A percentile compares a stretch with the other conserved stretches of the same genome.
These are phyloP conservation scores for Penicillium subrubescens DNA, from an alignment of 495 filamentous ascomycete species.

Conservation along the genomic window DNA sequence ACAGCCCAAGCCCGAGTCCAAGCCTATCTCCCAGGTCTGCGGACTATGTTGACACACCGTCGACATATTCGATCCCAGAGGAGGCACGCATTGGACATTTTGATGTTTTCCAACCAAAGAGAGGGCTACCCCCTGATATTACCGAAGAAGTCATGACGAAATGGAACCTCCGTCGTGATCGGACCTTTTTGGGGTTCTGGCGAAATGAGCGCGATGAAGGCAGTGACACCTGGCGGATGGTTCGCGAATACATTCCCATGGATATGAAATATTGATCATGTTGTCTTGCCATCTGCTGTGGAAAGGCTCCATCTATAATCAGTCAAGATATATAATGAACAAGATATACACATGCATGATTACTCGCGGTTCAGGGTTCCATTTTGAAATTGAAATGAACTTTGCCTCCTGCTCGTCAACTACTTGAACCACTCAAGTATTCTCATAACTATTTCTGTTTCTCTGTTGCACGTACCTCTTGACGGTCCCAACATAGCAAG, in stretches of 20 bases:
- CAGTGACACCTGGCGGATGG: slow-evolving; percentile 21
- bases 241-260: slow-evolving; percentile 21
- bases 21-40: background rate
- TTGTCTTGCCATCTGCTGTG: background rate
- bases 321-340: background rate
- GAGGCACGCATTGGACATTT: slow-evolving; percentile 23
- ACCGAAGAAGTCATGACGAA: slow-evolving; percentile 10
- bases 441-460: background rate
- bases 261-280: background rate
- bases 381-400: background rate
- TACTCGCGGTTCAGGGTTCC: background rate
- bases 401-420: background rate
- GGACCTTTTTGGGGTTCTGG: slow-evolving; percentile 27
- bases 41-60: background rate
- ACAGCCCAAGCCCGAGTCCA: background rate
- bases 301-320: too few relatives aligned
- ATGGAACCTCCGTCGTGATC: slow-evolving; percentile 21
- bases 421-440: background rate
- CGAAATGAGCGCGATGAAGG: slow-evolving; percentile 23
- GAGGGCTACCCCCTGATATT: slow-evolving; percentile 16
- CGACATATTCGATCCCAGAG: slow-evolving; percentile 14
- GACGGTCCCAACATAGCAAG: background rate
- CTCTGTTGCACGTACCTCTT: background rate
- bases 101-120: slow-evolving; percentile 17
- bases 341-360: background rate